Percentiles rank a stretch among this genome's conserved stretches.
These are phyloP conservation scores for Verruconis gallopava DNA, from an alignment of 2,329 filamentous ascomycete genomes.

Conservation along the genomic window DNA sequence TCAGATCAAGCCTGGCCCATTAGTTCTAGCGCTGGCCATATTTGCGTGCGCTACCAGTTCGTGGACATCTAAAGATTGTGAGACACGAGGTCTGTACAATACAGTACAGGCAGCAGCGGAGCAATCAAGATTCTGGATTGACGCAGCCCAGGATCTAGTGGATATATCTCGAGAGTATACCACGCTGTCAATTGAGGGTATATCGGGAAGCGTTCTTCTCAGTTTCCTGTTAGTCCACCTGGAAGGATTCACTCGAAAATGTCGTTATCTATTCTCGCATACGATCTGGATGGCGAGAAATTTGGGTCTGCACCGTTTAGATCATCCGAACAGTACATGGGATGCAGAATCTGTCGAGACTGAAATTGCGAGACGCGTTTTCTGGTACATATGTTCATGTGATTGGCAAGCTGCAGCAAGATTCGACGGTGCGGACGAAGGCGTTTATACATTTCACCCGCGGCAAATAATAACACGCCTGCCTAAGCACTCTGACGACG, in stretches of 20 bases:
- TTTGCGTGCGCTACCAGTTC: conserved; percentile 21
- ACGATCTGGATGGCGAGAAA: conserved; percentile 18
- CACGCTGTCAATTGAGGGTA: conserved; percentile 20
- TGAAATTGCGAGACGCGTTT: conserved; percentile 27
- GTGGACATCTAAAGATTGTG: conserved; percentile 18
- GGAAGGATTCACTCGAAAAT: conserved; percentile 23
- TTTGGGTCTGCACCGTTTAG: conserved; percentile 13
- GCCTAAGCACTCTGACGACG: conserved; percentile 25
- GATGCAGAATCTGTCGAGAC: conserved; percentile 16
- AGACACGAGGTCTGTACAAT: conserved; percentile 8
- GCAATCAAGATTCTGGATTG: conserved; percentile 20
- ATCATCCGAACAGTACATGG: conserved; percentile 11
- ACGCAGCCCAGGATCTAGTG: conserved; percentile 20
- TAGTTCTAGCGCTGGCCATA: conserved; percentile 22
- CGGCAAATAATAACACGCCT: conserved; percentile 27
- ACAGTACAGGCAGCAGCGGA: conserved; percentile 16
- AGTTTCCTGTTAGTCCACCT: conserved; percentile 22
- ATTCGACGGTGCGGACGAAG: conserved; percentile 22
- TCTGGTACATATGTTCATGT: conserved; percentile 28
- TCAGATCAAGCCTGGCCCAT: conserved; percentile 16
- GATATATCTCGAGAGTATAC: conserved; percentile 19
- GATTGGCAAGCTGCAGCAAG: conserved; percentile 26
- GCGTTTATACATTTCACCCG: conserved; percentile 25
- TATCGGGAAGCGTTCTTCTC: conserved; percentile 25
- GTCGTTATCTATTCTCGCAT: conserved; percentile 20